Evolutionary conservation across 164 flowering plant genomes (phyloP), one percentile per base, ranked within the genome.

Genomic region (Chloranthus sessilifolius): DNA sequence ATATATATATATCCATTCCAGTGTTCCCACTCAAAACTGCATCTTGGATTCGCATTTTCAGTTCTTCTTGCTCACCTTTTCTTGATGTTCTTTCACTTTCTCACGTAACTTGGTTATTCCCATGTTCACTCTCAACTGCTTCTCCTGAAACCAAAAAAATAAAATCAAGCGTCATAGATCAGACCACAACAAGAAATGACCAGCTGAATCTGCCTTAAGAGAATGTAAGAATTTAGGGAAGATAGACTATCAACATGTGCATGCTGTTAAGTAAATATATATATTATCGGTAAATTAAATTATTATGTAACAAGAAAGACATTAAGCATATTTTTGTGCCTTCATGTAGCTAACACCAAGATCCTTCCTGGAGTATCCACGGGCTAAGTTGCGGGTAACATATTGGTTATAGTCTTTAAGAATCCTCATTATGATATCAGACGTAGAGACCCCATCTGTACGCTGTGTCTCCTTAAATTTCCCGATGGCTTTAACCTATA

Each of bases 61-160:
- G 34, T 63, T 65, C 68, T 50, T 65, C 37, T 65, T 52, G 12
- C 68, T 55, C 22, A 92, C 96, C 57, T 78, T 88, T 64, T 88
- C 98, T 69, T 88, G 98, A 0, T 92, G 98, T 51, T 92, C 80
- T 74, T 86, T 88, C 35, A 87, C 99, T 78, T 82, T 85, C 61
- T 92, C 95, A 8, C 82, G 95, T 21, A 88, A 61, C 62, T 81
- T 92, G 62, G 70, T 79, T 56, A 92, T 59, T 16, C 89, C 75
- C 94, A 80, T 92, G 70, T 88, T 86, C 46, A 88, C 95, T 55
- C 88, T 76, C 42, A 92, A 66, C 7, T 95, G 72, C 66, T 92
- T 92, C 63, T 92, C 99, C 99, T 92, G 66, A 46, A 58, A 30
- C 10, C 24, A 28, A 40, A 11, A 59, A 19, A 47, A 48, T 5